Evolutionary conservation across 176 grass and related monocot genomes (phyloP).

Genomic region (Chloris gayana): DNA sequence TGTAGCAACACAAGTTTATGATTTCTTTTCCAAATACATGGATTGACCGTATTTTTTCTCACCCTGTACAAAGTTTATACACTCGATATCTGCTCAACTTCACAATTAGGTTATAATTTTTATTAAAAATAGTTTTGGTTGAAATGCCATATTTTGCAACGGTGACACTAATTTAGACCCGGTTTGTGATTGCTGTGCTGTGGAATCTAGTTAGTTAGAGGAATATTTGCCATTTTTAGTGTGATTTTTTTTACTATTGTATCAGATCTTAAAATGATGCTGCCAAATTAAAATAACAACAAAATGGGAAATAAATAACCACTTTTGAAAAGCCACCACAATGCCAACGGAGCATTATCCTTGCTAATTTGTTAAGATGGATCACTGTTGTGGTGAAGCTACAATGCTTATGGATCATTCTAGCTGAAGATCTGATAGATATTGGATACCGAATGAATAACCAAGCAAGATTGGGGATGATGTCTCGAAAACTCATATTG

Average conservation of each 20-base stretch:
- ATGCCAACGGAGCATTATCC: not conserved
- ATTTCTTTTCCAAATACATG: not conserved
- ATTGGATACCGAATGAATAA: slow-evolving; percentile 12
- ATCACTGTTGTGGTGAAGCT: not conserved
- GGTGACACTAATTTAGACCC: not conserved
- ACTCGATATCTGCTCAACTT: not conserved
- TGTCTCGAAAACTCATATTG: slow-evolving; percentile 13
- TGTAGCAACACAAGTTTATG: too few species aligned
- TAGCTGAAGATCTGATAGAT: not conserved
- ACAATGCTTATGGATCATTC: not conserved
- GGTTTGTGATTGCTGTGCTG: too few species aligned
- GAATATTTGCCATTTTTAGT: too few species aligned
- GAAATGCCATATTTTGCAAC: not conserved
- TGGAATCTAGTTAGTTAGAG: too few species aligned
- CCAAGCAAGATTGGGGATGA: slow-evolving; percentile 1
- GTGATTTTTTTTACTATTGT: too few species aligned
- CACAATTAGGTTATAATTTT: not conserved
- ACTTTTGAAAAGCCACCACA: too few species aligned
- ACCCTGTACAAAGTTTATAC: not conserved
- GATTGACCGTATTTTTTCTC: not conserved
- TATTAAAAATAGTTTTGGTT: not conserved
- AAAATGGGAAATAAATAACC: too few species aligned
- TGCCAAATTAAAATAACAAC: too few species aligned
- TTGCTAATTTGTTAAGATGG: not conserved
- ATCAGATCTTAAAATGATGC: too few species aligned